These are phyloP conservation scores for Colletotrichum sp. DNA, from an alignment of 2,329 filamentous ascomycete species.

Conservation along the genomic window DNA sequence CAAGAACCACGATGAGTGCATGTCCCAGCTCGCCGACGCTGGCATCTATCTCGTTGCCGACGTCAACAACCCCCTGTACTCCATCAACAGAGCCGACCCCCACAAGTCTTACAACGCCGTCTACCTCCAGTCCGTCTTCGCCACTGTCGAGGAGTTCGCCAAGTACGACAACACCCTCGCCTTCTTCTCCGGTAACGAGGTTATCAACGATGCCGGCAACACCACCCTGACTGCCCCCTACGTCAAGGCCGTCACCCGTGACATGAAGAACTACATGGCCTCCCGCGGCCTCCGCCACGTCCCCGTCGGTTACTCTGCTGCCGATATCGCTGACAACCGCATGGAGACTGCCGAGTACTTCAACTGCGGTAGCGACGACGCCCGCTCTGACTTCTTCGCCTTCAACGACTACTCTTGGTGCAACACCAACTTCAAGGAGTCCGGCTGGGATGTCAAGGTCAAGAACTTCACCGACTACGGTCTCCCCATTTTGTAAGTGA, in stretches of 20 bases:
- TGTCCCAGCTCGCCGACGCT: slow-evolving; percentile 78
- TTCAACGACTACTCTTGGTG: slow-evolving; percentile 94
- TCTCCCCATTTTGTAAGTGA: slow-evolving; percentile 76
- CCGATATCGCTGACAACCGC: slow-evolving; percentile 85
- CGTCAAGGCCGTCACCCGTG: slow-evolving; percentile 80
- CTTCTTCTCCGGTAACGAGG: slow-evolving; percentile 84
- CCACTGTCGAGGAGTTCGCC: slow-evolving; percentile 83
- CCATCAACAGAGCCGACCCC: slow-evolving; percentile 80
- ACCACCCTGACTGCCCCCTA: slow-evolving; percentile 73
- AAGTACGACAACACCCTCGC: slow-evolving; percentile 87
- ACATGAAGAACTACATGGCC: slow-evolving; percentile 75
- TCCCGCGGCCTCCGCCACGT: slow-evolving; percentile 66
- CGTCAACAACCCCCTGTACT: slow-evolving; percentile 89
- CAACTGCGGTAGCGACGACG: slow-evolving; percentile 87
- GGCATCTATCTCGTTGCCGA: slow-evolving; percentile 93
- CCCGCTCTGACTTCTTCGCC: slow-evolving; percentile 86
- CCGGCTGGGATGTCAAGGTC: slow-evolving; percentile 89
- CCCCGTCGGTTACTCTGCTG: slow-evolving; percentile 78
- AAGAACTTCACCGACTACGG: slow-evolving; percentile 87
- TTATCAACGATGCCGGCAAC: slow-evolving; percentile 70
- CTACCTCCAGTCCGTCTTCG: slow-evolving; percentile 85
- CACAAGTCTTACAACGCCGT: slow-evolving; percentile 81
- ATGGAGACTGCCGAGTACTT: slow-evolving; percentile 88
- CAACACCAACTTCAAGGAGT: slow-evolving; percentile 69
- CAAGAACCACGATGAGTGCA: slow-evolving; percentile 78